Percentiles rank a stretch among this genome's conserved stretches.
Conservation (phyloP, 2,329 filamentous ascomycete species). For the Setomelanomma holmii region DNA sequence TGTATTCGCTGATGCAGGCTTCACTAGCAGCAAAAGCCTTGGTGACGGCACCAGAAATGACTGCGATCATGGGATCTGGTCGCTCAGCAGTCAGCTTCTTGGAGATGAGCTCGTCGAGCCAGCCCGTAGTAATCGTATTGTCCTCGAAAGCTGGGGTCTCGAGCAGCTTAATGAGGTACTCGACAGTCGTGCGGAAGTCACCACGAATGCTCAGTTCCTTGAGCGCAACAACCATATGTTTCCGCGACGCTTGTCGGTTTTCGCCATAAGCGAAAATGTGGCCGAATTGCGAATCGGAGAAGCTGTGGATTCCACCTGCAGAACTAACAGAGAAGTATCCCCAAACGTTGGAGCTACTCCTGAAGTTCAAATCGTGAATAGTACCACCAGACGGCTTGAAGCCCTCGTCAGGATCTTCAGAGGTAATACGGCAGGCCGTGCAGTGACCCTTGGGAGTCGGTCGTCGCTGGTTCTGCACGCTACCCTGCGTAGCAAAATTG, state of each 20-base stretch:
- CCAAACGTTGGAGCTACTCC: slow-evolving; percentile 98
- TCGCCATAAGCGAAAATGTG: slow-evolving; percentile 99
- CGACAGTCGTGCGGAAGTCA: slow-evolving; percentile 97
- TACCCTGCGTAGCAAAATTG: slow-evolving; percentile 88
- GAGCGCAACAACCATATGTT: slow-evolving; percentile 98
- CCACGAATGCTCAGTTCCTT: slow-evolving; percentile 99
- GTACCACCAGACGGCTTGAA: slow-evolving; percentile 99
- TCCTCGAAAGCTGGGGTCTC: slow-evolving; percentile 98
- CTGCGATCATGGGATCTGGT: slow-evolving; percentile 90
- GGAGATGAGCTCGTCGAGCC: slow-evolving; percentile 97
- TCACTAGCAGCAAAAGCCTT: slow-evolving; percentile 97
- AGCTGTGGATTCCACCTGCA: slow-evolving; percentile 96
- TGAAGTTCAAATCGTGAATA: slow-evolving; percentile 99
- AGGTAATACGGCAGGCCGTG: slow-evolving; percentile 98
- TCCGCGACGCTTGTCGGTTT: slow-evolving; percentile 92
- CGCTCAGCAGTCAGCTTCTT: slow-evolving; percentile 97
- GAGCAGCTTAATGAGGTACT: slow-evolving; percentile 98
- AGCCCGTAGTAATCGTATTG: slow-evolving; percentile 98
- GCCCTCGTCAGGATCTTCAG: slow-evolving; percentile 96
- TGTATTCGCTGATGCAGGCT: slow-evolving; percentile 84
- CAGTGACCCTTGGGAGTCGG: slow-evolving; percentile 96
- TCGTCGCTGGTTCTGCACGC: slow-evolving; percentile 82
- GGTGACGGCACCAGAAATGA: slow-evolving; percentile 92
- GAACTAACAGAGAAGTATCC: slow-evolving; percentile 99
- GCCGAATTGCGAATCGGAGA: slow-evolving; percentile 98